Evolutionary conservation across 352 stramenopile genomes (phyloP).

Genomic region (Aphanomyces cochlioides): DNA sequence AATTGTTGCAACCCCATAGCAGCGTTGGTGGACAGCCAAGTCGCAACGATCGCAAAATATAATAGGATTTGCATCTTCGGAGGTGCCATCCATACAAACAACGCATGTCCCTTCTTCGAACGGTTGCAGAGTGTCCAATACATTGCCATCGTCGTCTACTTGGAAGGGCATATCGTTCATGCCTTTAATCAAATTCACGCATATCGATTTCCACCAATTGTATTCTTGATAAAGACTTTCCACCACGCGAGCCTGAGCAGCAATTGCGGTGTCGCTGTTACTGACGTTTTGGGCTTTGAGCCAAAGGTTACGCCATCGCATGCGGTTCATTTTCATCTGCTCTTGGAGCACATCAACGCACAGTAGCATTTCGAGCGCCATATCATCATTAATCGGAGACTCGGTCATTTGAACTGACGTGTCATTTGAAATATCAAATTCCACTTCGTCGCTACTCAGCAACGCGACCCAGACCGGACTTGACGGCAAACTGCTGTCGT

Average conservation of each 20-base stretch:
- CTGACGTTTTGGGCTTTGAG: constrained; percentile 43
- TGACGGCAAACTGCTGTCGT: constrained; percentile 43
- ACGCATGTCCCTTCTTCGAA: constrained; percentile 85
- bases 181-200: constrained; percentile 58
- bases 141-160: constrained; percentile 33
- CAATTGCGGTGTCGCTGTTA: constrained; percentile 28
- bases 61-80: constrained; percentile 83
- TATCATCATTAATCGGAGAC: constrained; percentile 42
- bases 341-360: constrained; percentile 72
- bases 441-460: constrained; percentile 30
- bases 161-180: constrained; percentile 44
- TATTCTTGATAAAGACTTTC: constrained; percentile 77
- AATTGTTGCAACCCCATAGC: constrained; percentile 82
- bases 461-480: constrained; percentile 50
- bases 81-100: constrained; percentile 85
- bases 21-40: constrained; percentile 85
- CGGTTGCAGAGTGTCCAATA: constrained; percentile 35
- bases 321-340: constrained; percentile 70
- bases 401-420: constrained; percentile 2
- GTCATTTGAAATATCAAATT: constrained; percentile 30
- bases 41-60: constrained; percentile 88
- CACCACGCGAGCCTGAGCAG: constrained; percentile 20
- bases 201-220: constrained; percentile 69
- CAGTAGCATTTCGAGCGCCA: constrained; percentile 71
- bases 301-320: constrained; percentile 47